Evolutionary conservation across 345 rosid genomes (phyloP).

Genomic region (Hibiscus trionum): DNA sequence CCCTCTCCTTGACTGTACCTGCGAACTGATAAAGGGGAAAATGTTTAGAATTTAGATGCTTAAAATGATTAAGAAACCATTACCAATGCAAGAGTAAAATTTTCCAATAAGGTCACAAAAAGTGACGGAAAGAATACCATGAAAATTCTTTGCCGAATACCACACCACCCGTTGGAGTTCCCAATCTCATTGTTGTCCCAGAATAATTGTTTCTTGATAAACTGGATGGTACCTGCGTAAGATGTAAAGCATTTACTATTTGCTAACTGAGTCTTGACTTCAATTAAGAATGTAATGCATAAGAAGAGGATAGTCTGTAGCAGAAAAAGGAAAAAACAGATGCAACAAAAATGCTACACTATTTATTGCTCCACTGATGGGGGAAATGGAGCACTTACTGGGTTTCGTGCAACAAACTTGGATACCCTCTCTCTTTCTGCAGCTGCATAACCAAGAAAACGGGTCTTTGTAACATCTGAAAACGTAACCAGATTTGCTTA

Average conservation of each 20-base stretch:
- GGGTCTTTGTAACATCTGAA: conserved; percentile 42
- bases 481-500: conserved; percentile 7
- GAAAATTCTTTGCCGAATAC: conserved; percentile 21
- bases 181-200: conserved; percentile 25
- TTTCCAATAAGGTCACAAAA: not conserved
- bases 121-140: conserved; percentile 21
- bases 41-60: not conserved
- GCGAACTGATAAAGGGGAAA: conserved; percentile 37
- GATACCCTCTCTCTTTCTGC: conserved; percentile 29
- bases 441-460: conserved; percentile 1
- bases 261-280: not conserved
- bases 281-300: not conserved
- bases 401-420: conserved; percentile 17
- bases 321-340: not conserved
- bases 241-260: not conserved
- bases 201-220: conserved; percentile 26
- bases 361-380: not conserved
- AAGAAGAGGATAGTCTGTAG: not conserved
- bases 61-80: not conserved
- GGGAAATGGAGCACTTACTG: conserved; percentile 32
- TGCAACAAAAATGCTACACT: not conserved
- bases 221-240: conserved; percentile 31
- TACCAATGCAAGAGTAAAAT: too few relatives aligned
- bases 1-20: conserved; percentile 42
- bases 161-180: conserved; percentile 30